Evolutionary conservation across 2,329 filamentous ascomycete species (phyloP).

Genomic region (Fusarium pseudocircinatum): DNA sequence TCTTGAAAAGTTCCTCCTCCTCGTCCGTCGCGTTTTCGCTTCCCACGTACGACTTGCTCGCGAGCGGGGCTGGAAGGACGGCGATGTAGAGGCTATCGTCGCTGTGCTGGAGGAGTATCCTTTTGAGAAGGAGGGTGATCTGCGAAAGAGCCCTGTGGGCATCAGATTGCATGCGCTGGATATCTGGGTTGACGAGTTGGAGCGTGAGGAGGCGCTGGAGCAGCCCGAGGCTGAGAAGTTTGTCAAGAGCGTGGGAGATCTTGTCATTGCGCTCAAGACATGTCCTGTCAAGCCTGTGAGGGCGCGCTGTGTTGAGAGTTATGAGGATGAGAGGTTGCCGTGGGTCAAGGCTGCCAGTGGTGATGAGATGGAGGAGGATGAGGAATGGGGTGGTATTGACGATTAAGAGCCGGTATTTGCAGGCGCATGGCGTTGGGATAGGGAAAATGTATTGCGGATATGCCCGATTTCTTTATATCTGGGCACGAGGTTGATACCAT

Average conservation of each 20-base stretch:
- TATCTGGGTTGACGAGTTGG: conserved; percentile 90
- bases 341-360: conserved; percentile 56
- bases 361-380: conserved; percentile 52
- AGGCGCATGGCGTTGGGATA: conserved; percentile 43
- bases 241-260: conserved; percentile 60
- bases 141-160: conserved; percentile 79
- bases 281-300: conserved; percentile 78
- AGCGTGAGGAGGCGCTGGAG: conserved; percentile 69
- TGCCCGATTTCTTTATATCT: conserved; percentile 16
- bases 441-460: conserved; percentile 24
- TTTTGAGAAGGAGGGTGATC: conserved; percentile 49
- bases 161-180: conserved; percentile 88
- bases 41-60: conserved; percentile 67
- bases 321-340: conserved; percentile 78
- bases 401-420: conserved; percentile 57
- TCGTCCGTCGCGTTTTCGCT: conserved; percentile 81
- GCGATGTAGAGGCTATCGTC: conserved; percentile 42
- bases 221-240: conserved; percentile 55
- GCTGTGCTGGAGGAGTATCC: conserved; percentile 45
- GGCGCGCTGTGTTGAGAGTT: conserved; percentile 72
- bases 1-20: conserved; percentile 91
- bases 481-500: conserved; percentile 39
- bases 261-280: conserved; percentile 65
- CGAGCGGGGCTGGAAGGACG: conserved; percentile 50
- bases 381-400: conserved; percentile 73